Base-by-base conservation (phyloP, 2,329 filamentous ascomycete genomes). In the Paracamarosporium sp. region DNA sequence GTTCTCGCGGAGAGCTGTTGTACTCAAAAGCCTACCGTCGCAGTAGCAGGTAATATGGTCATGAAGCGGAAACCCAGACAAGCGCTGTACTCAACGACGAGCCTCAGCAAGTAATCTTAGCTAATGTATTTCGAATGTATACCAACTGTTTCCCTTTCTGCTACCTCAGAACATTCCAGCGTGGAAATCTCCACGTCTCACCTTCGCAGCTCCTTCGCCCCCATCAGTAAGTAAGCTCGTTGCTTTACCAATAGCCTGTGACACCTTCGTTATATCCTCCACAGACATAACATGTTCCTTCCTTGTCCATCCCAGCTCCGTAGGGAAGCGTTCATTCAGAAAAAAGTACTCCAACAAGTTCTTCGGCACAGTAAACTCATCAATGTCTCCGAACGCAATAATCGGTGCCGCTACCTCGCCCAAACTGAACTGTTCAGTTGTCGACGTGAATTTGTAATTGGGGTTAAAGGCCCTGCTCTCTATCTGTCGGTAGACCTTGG, bases 401-500 rank as follows among this genome's bases (percentile, higher is more conserved):
- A 85, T 74, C 0, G 80, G 81, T 3, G 82, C 83, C 4, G 79
- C 76, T 0, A 83, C 64, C 71, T 86, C 83, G 5, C 83, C 83
- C 1, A 82, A 66, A 56, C 79, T 82, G 59, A 85, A 85, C 8
- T 61, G 55, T 56, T 82, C 78, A 0, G 71, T 78, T 0, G 65
- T 69, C 0, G 70, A 59, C 0, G 79, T 80, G 72, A 86, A 81
- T 0, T 66, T 77, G 64, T 83, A 86, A 0, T 73, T 75, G 0
- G 83, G 82, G 62, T 86, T 86, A 47, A 66, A 77, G 0, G 81
- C 75, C 24, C 75, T 75, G 1, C 81, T 83, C 15, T 74, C 73
- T 53, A 80, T 61, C 44, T 82, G 77, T 6, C 83, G 79, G 1
- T 74, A 78, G 0, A 82, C 48, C 55, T 82, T 81, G 61, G 77